Evolutionary conservation across 2,329 filamentous ascomycete genomes (phyloP).

Genomic region (Cladosporium phlei): DNA sequence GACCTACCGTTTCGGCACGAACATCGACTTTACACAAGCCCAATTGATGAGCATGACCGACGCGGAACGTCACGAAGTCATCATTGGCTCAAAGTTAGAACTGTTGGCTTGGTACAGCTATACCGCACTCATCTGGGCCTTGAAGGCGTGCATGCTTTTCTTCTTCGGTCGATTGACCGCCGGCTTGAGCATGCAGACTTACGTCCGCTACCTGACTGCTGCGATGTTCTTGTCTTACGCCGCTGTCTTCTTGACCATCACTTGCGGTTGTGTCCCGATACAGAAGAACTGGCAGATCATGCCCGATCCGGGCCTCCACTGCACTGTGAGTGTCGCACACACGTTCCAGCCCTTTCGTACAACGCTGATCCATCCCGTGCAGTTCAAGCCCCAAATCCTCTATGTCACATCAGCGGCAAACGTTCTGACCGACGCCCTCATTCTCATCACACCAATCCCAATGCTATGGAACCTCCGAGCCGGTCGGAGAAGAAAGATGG

Average conservation of each 20-base stretch:
- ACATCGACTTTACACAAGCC: slow-evolving; percentile 24
- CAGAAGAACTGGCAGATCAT: slow-evolving; percentile 28
- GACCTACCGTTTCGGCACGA: slow-evolving; percentile 28
- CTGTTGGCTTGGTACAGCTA: slow-evolving; percentile 37
- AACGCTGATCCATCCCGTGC: not conserved
- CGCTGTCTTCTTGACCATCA: slow-evolving; percentile 32
- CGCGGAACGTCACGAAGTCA: slow-evolving; percentile 28
- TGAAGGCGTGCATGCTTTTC: slow-evolving; percentile 27
- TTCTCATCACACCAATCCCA: slow-evolving; percentile 33
- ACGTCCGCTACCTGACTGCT: slow-evolving; percentile 30
- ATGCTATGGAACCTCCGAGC: slow-evolving; percentile 33
- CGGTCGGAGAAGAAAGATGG: slow-evolving; percentile 30
- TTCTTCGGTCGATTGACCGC: slow-evolving; percentile 32
- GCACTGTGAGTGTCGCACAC: slow-evolving; percentile 24
- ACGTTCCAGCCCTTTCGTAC: too few species aligned
- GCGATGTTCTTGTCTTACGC: slow-evolving; percentile 28
- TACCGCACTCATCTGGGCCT: slow-evolving; percentile 18
- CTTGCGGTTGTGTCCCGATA: slow-evolving; percentile 27
- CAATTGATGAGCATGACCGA: slow-evolving; percentile 25
- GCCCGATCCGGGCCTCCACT: slow-evolving; percentile 26
- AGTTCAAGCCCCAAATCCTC: not conserved
- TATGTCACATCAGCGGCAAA: slow-evolving; percentile 18
- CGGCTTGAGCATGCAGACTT: slow-evolving; percentile 28
- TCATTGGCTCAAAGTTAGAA: slow-evolving; percentile 35
- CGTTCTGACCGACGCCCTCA: slow-evolving; percentile 31